Percentiles rank a stretch among this genome's conserved stretches.
phyloP scores from a whole-genome alignment of 164 flowering plant genomes.

The Malania oleifera region DNA sequence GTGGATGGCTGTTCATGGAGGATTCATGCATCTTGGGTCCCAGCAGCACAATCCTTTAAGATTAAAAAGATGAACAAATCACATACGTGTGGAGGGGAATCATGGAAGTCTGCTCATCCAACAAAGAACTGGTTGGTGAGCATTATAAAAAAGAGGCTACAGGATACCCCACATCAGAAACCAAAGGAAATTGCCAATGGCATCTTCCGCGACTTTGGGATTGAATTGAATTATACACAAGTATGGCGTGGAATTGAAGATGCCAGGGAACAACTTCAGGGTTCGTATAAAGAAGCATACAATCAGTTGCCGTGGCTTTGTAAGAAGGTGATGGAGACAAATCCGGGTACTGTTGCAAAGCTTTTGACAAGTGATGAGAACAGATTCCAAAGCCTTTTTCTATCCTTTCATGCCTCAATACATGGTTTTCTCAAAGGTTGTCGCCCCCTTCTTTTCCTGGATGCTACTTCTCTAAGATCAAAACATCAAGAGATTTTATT shows the following conservation, averaged over 20 bases:
- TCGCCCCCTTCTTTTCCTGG: slow-evolving; percentile 44
- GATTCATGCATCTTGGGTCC: slow-evolving; percentile 70
- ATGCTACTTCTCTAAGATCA: slow-evolving; percentile 41
- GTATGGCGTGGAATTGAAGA: slow-evolving; percentile 41
- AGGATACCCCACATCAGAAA: slow-evolving; percentile 31
- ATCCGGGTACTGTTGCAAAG: slow-evolving; percentile 36
- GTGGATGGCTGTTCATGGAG: slow-evolving; percentile 72
- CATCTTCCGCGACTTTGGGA: slow-evolving; percentile 36
- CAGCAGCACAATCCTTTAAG: slow-evolving; percentile 41
- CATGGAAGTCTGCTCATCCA: slow-evolving; percentile 52
- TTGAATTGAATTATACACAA: slow-evolving; percentile 34
- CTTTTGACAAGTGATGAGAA: slow-evolving; percentile 24
- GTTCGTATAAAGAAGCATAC: slow-evolving; percentile 38
- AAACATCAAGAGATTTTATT: slow-evolving; percentile 55
- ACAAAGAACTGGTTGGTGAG: slow-evolving; percentile 48
- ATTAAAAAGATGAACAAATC: slow-evolving; percentile 45
- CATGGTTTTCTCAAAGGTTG: slow-evolving; percentile 41
- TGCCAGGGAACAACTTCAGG: slow-evolving; percentile 37
- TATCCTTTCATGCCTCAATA: slow-evolving; percentile 34
- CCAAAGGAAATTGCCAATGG: slow-evolving; percentile 38
- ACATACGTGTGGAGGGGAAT: slow-evolving; percentile 74
- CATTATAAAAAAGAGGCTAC: slow-evolving; percentile 39
- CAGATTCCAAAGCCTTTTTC: slow-evolving; percentile 35
- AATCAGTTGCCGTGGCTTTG: slow-evolving; percentile 33
- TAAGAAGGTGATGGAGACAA: slow-evolving; percentile 30